A percentile compares a stretch with the other conserved stretches of the same genome.
Evolutionary conservation across 2,329 filamentous ascomycete genomes (phyloP).

Genomic region (Ciborinia camelliae): DNA sequence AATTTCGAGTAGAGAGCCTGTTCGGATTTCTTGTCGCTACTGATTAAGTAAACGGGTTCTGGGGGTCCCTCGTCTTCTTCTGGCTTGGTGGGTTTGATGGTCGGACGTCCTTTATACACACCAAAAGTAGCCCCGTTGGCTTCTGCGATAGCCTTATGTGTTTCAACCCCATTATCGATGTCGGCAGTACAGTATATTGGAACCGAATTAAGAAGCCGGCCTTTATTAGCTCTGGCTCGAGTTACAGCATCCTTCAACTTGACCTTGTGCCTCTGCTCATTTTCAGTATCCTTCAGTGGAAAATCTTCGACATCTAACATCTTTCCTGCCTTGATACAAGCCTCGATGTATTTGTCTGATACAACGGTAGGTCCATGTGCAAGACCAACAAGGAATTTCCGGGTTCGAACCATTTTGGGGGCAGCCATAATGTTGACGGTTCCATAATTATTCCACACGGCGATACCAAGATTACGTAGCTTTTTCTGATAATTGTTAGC

Average conservation of each 20-base stretch:
- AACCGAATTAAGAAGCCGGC: conserved; percentile 70
- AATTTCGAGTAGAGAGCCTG: conserved; percentile 77
- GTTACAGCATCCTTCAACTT: conserved; percentile 64
- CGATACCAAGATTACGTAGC: conserved; percentile 78
- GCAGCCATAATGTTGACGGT: conserved; percentile 84
- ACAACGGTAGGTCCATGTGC: conserved; percentile 78
- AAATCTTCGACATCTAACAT: conserved; percentile 64
- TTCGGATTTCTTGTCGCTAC: conserved; percentile 63
- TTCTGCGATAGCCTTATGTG: conserved; percentile 80
- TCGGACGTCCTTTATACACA: conserved; percentile 59
- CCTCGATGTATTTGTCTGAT: conserved; percentile 73
- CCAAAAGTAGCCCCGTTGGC: conserved; percentile 84
- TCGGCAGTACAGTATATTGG: conserved; percentile 81
- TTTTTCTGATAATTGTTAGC: conserved; percentile 58
- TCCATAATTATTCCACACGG: conserved; percentile 70
- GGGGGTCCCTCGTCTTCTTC: conserved; percentile 58
- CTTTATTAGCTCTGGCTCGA: conserved; percentile 72
- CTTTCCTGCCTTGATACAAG: conserved; percentile 66
- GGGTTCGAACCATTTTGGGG: conserved; percentile 80
- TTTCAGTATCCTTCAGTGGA: conserved; percentile 65
- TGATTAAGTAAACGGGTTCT: conserved; percentile 81
- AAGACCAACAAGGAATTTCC: conserved; percentile 88
- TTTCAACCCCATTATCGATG: conserved; percentile 77
- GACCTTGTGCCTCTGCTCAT: conserved; percentile 69
- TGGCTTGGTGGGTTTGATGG: conserved; percentile 59